phyloP scores from a whole-genome alignment of 352 stramenopile genomes.

The Blastocystis sp. region DNA sequence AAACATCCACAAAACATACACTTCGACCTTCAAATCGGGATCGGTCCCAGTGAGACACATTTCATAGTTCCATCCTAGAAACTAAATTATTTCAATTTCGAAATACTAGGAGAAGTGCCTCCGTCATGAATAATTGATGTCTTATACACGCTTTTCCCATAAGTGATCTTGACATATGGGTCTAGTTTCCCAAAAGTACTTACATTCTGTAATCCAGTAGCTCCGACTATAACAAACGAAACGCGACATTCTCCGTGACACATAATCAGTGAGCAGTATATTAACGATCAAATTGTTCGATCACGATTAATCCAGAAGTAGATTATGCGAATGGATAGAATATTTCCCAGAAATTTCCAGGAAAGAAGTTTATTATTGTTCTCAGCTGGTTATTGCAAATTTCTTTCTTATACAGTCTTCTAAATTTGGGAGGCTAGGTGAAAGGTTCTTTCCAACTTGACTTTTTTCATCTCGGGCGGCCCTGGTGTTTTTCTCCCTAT shows the following conservation, averaged over 20 bases:
- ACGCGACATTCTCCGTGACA: constrained; percentile 40
- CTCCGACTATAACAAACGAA: constrained; percentile 33
- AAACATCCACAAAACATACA: neutral
- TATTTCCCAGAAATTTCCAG: constrained; percentile 33
- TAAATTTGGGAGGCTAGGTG: neutral
- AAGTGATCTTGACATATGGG: constrained; percentile 9
- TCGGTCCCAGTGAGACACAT: neutral
- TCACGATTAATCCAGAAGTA: neutral
- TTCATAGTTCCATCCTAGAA: constrained; percentile 40
- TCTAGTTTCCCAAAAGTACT: constrained; percentile 51
- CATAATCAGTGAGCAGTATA: neutral
- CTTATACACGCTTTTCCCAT: constrained; percentile 3
- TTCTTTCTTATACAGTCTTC: neutral
- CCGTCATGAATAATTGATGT: constrained; percentile 14
- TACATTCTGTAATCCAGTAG: constrained; percentile 24
- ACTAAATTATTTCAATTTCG: neutral
- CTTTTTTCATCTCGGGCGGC: neutral
- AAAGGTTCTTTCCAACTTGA: neutral
- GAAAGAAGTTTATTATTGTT: neutral
- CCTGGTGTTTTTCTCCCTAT: neutral
- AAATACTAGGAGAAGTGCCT: constrained; percentile 6
- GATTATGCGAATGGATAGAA: neutral
- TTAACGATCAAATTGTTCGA: neutral
- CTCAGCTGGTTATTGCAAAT: neutral
- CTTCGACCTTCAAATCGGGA: neutral